Evolutionary conservation across 2,329 filamentous ascomycete species (phyloP).

Genomic region (Trichophyton schoenleinii): DNA sequence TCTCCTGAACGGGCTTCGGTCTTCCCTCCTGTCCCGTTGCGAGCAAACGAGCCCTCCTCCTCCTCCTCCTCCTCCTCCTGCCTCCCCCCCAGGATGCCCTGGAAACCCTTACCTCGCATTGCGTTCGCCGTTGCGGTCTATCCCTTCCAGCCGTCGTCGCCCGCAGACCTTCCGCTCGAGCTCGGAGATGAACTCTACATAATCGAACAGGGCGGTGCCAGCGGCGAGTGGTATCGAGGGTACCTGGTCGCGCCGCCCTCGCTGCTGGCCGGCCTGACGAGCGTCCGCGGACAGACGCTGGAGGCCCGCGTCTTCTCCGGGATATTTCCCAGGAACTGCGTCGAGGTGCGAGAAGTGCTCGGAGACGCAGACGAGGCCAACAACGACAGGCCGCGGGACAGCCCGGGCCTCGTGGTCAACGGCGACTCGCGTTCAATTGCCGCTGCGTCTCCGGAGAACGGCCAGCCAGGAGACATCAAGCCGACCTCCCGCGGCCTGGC

Average conservation of each 20-base stretch:
- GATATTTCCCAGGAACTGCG: constrained; percentile 88
- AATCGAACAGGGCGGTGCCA: constrained; percentile 77
- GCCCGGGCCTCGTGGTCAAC: constrained; percentile 23
- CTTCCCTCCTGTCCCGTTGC: not conserved
- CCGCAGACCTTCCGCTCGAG: constrained; percentile 88
- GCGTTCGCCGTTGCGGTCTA: constrained; percentile 95
- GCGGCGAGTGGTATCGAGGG: constrained; percentile 86
- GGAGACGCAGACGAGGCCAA: constrained; percentile 50
- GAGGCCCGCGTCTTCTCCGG: constrained; percentile 97
- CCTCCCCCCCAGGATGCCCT: constrained; percentile 56
- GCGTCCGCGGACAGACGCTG: constrained; percentile 79
- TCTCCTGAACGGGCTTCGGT: no score
- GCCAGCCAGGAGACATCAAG: constrained; percentile 3
- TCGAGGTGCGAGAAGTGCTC: constrained; percentile 85
- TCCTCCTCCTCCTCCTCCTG: not conserved
- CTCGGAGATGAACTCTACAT: constrained; percentile 98
- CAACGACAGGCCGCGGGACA: constrained; percentile 12
- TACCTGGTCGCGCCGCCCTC: constrained; percentile 93
- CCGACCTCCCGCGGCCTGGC: constrained; percentile 13
- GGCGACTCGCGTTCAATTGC: constrained; percentile 14
- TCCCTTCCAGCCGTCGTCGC: constrained; percentile 74
- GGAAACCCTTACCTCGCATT: constrained; percentile 91
- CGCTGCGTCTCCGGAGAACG: not conserved
- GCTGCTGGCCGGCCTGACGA: constrained; percentile 79
- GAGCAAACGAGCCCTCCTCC: not conserved